Evolutionary conservation across 768 basidiomycete genomes (phyloP).

Genomic region (Leccinum broughii): DNA sequence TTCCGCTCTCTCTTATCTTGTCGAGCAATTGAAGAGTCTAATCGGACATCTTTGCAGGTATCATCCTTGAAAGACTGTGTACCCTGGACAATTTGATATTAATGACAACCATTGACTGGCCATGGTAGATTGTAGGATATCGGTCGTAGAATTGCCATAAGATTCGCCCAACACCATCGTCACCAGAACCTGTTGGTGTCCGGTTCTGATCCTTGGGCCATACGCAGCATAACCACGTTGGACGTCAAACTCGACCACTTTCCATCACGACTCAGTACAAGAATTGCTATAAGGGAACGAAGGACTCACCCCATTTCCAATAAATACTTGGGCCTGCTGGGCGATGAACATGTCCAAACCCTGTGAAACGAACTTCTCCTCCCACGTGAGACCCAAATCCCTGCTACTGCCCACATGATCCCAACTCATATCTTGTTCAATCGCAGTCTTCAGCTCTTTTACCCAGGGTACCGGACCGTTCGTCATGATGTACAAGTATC

Average conservation of each 20-base stretch:
- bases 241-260: slow-evolving; percentile 46
- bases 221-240: slow-evolving; percentile 40
- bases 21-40: too few species aligned
- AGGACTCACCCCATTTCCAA: slow-evolving; percentile 53
- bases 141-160: not conserved
- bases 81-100: not conserved
- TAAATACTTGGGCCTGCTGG: slow-evolving; percentile 46
- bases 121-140: not conserved
- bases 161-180: slow-evolving; percentile 2
- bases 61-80: not conserved
- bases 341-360: slow-evolving; percentile 54
- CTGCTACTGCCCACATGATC: slow-evolving; percentile 40
- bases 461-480: slow-evolving; percentile 47
- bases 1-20: too few species aligned
- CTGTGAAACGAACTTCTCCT: slow-evolving; percentile 46
- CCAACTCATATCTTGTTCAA: slow-evolving; percentile 39
- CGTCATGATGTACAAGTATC: slow-evolving; percentile 48
- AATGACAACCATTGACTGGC: not conserved
- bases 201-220: slow-evolving; percentile 29
- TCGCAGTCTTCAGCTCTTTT: slow-evolving; percentile 36
- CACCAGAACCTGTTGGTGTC: slow-evolving; percentile 41
- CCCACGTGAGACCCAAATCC: slow-evolving; percentile 42
- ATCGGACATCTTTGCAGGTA: too few species aligned
- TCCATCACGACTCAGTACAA: slow-evolving; percentile 4
- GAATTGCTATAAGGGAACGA: not conserved